A percentile compares a stretch with the other conserved stretches of the same genome.
Evolutionary conservation across 2,329 filamentous ascomycete species (phyloP).

Genomic region (Claviceps citrina): DNA sequence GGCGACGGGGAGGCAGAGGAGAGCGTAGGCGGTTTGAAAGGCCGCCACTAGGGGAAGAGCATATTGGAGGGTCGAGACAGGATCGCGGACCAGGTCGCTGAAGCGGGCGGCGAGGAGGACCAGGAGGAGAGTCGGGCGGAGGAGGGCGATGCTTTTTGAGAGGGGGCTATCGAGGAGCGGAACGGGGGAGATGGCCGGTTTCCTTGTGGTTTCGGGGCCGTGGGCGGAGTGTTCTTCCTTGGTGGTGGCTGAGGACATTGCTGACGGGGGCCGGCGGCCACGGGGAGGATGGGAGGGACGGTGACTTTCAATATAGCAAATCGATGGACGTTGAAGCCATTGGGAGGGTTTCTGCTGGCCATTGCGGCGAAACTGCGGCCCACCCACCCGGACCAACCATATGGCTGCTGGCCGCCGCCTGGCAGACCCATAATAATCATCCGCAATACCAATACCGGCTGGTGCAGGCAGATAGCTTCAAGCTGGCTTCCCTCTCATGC

Average conservation of each 20-base stretch:
- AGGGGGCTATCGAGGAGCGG: constrained; percentile 21
- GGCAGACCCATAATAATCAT: background rate
- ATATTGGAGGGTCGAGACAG: constrained; percentile 45
- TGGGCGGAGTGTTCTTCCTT: constrained; percentile 18
- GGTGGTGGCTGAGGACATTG: constrained; percentile 23
- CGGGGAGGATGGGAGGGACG: too few species aligned
- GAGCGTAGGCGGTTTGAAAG: constrained; percentile 48
- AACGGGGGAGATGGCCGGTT: constrained; percentile 21
- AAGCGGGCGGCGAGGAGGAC: constrained; percentile 50
- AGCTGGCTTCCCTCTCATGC: background rate
- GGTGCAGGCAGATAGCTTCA: constrained; percentile 1
- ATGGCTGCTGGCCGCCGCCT: too few species aligned
- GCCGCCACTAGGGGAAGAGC: constrained; percentile 46
- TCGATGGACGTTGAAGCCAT: background rate
- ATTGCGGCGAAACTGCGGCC: background rate
- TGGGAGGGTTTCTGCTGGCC: background rate
- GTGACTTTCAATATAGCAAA: background rate
- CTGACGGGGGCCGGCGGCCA: constrained; percentile 11
- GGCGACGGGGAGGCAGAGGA: constrained; percentile 48
- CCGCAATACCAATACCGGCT: background rate
- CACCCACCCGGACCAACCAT: background rate
- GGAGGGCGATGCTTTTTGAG: constrained; percentile 40
- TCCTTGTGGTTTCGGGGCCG: constrained; percentile 12
- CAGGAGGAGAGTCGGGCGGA: constrained; percentile 54
- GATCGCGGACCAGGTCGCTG: constrained; percentile 50